A percentile compares a stretch with the other conserved stretches of the same genome.
Evolutionary conservation across 441 rosid genomes (phyloP).

Genomic region (Arabidopsis lyrata): DNA sequence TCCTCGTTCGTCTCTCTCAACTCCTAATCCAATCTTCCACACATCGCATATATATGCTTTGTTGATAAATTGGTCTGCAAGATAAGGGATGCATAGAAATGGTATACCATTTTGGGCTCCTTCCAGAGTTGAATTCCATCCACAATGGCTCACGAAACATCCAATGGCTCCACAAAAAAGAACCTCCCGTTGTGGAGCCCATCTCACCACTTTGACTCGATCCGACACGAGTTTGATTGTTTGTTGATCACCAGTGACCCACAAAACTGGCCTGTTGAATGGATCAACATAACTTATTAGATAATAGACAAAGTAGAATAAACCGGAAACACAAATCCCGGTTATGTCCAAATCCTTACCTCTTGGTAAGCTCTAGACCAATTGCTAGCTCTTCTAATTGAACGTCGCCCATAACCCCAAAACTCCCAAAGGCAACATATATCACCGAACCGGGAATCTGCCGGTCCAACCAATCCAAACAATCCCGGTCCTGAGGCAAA

Average conservation of each 20-base stretch:
- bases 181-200: slow-evolving; percentile 65
- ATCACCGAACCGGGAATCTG: slow-evolving; percentile 57
- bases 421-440: slow-evolving; percentile 74
- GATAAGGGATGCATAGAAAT: slow-evolving; percentile 64
- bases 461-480: slow-evolving; percentile 64
- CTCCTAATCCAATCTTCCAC: slow-evolving; percentile 64
- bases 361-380: slow-evolving; percentile 53
- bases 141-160: slow-evolving; percentile 74
- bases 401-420: slow-evolving; percentile 42
- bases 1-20: slow-evolving; percentile 46
- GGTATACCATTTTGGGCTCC: slow-evolving; percentile 65
- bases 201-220: slow-evolving; percentile 48
- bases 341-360: neutral
- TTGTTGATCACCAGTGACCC: slow-evolving; percentile 37
- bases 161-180: slow-evolving; percentile 52
- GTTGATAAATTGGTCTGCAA: slow-evolving; percentile 64
- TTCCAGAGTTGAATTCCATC: slow-evolving; percentile 74
- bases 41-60: slow-evolving; percentile 56
- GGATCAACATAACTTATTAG: slow-evolving; percentile 14
- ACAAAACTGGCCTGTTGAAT: slow-evolving; percentile 42
- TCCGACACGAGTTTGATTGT: slow-evolving; percentile 25
- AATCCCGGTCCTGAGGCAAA: slow-evolving; percentile 58
- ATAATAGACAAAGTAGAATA: neutral
- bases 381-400: slow-evolving; percentile 63
- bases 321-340: slow-evolving; percentile 2